Percentiles rank a stretch among this genome's conserved stretches.
Evolutionary conservation across 345 rosid species (phyloP).

Genomic region (Moricandia moricandioides): DNA sequence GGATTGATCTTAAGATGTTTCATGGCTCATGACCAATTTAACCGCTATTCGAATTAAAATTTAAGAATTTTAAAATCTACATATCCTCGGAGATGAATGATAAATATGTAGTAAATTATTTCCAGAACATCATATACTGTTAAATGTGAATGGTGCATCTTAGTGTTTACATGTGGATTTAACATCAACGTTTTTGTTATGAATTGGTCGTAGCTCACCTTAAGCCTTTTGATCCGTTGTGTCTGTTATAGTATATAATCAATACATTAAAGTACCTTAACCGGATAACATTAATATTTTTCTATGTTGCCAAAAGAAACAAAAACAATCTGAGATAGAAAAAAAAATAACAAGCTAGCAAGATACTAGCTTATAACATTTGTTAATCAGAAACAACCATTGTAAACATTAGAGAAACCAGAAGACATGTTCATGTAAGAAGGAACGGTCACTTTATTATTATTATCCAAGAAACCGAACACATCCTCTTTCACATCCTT

Average conservation of each 20-base stretch:
- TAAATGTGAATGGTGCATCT: not conserved
- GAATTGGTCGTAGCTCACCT: not conserved
- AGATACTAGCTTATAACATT: slow-evolving; percentile 15
- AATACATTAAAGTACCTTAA: not conserved
- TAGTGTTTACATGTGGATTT: not conserved
- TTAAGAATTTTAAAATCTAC: not conserved
- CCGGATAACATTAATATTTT: not conserved
- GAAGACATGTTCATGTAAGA: slow-evolving; percentile 13
- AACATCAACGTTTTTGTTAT: not conserved
- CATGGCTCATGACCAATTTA: no score
- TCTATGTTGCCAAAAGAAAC: not conserved
- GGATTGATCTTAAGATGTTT: no score
- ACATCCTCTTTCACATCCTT: slow-evolving; percentile 16
- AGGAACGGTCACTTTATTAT: not conserved
- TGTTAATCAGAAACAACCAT: slow-evolving; percentile 20
- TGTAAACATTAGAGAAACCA: not conserved
- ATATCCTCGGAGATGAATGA: not conserved
- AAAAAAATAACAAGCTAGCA: slow-evolving; percentile 2
- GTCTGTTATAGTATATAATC: not conserved
- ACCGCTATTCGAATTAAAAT: no score
- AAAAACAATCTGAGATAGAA: not conserved
- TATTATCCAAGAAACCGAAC: slow-evolving; percentile 20
- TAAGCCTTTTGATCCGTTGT: not conserved
- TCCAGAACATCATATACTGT: no score
- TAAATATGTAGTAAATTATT: not conserved